These are phyloP conservation scores for button mushroom (Agaricus bisporus) DNA, from an alignment of 768 basidiomycete genomes.

Conservation along the genomic window DNA sequence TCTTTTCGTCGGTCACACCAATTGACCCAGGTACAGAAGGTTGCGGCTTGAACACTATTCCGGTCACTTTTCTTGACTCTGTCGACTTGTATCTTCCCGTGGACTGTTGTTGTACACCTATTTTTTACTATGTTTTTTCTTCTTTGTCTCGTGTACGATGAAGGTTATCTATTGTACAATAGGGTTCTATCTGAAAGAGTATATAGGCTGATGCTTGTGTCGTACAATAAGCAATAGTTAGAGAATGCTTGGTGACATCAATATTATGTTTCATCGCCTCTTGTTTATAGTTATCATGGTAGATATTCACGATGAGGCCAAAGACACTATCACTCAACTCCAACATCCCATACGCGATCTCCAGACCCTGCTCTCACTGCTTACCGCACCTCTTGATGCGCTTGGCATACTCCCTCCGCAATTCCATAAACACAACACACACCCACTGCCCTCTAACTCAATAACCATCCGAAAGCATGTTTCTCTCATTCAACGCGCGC, in stretches of 20 bases:
- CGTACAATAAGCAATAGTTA: background rate
- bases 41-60: background rate
- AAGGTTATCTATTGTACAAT: constrained; percentile 10
- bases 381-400: constrained; percentile 51
- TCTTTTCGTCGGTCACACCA: background rate
- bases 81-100: background rate
- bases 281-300: background rate
- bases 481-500: constrained; percentile 54
- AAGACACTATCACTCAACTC: constrained; percentile 38
- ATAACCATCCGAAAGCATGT: constrained; percentile 34
- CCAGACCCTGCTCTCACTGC: constrained; percentile 45
- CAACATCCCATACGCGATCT: constrained; percentile 43
- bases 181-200: background rate
- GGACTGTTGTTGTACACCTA: background rate
- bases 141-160: background rate
- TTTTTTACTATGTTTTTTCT: background rate
- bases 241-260: background rate
- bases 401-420: constrained; percentile 56
- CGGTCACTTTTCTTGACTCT: background rate
- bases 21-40: background rate
- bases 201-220: background rate
- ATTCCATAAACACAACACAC: constrained; percentile 37
- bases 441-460: constrained; percentile 26
- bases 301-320: constrained; percentile 20
- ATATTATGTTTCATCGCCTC: background rate